Evolutionary conservation across 2,329 filamentous ascomycete species (phyloP).

Genomic region (Cordyceps militaris): DNA sequence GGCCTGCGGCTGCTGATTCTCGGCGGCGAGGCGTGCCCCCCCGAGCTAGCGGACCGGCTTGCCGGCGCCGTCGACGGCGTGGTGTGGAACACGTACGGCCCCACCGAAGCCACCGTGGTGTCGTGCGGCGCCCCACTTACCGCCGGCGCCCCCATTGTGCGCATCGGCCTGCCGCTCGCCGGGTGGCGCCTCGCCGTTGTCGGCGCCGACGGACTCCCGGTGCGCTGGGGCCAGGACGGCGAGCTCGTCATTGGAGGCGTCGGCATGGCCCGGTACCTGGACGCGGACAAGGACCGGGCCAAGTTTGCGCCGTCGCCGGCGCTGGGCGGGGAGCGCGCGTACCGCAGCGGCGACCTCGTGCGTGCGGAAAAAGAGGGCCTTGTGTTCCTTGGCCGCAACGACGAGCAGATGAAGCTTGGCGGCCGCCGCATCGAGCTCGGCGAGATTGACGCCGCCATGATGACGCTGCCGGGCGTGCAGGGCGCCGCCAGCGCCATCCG

Average conservation of each 20-base stretch:
- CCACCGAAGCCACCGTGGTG: conserved; percentile 21
- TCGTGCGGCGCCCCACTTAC: conserved; percentile 18
- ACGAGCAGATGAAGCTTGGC: conserved; percentile 24
- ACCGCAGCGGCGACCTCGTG: conserved; percentile 22
- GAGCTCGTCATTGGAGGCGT: conserved; percentile 21
- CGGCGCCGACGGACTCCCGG: conserved; percentile 36
- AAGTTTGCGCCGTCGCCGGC: conserved; percentile 17
- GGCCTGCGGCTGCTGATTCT: conserved; percentile 19
- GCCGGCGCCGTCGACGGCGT: conserved; percentile 15
- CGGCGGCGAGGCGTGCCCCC: conserved; percentile 19
- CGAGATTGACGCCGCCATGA: conserved; percentile 21
- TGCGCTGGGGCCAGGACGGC: conserved; percentile 26
- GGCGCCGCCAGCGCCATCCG: conserved; percentile 17
- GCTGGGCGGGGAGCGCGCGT: conserved; percentile 19
- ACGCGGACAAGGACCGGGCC: conserved; percentile 16
- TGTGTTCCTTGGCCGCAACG: conserved; percentile 21
- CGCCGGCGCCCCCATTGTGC: conserved; percentile 15
- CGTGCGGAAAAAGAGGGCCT: conserved; percentile 18
- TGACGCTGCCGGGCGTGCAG: conserved; percentile 17
- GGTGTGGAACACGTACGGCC: conserved; percentile 21
- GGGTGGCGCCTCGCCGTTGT: conserved; percentile 20
- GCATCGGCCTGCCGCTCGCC: conserved; percentile 18
- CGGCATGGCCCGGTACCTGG: conserved; percentile 19
- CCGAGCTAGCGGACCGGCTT: conserved; percentile 17
- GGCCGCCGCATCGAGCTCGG: conserved; percentile 23